Evolutionary conservation across 495 filamentous ascomycete species (phyloP).

Genomic region (Penicillium manginii): DNA sequence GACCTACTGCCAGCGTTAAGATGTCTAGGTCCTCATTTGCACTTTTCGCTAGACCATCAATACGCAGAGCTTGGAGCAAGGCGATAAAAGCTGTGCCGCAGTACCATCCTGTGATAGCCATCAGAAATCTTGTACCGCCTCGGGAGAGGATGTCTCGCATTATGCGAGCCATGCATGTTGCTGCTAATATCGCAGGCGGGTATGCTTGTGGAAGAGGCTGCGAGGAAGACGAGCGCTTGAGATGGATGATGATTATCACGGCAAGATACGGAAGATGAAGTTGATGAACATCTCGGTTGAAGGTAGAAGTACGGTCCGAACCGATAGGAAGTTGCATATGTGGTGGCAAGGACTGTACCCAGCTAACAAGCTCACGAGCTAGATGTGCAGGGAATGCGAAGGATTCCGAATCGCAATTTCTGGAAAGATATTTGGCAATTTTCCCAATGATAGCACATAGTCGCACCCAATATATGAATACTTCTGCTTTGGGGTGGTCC

Average conservation of each 20-base stretch:
- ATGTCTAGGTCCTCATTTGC: constrained; percentile 39
- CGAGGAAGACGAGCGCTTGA: constrained; percentile 26
- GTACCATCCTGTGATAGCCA: constrained; percentile 46
- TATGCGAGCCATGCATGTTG: constrained; percentile 39
- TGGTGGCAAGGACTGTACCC: constrained; percentile 34
- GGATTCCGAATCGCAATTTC: constrained; percentile 8
- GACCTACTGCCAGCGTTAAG: constrained; percentile 27
- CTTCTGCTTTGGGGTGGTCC: constrained; percentile 30
- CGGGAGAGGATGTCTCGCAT: constrained; percentile 37
- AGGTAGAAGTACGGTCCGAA: constrained; percentile 25
- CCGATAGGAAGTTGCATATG: constrained; percentile 38
- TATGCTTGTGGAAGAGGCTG: constrained; percentile 36
- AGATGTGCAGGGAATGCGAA: constrained; percentile 24
- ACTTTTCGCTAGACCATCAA: constrained; percentile 28
- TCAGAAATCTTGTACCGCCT: constrained; percentile 39
- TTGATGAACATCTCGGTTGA: constrained; percentile 42
- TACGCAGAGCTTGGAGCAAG: constrained; percentile 34
- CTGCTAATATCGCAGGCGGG: constrained; percentile 39
- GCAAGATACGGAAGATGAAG: constrained; percentile 41
- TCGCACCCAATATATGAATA: constrained; percentile 40
- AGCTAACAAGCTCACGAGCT: constrained; percentile 34
- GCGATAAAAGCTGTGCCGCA: constrained; percentile 40
- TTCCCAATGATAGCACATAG: constrained; percentile 39
- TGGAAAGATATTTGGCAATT: constrained; percentile 36
- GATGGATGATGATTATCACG: constrained; percentile 40